phyloP scores from a whole-genome alignment of 1,139 yeast genomes.

The Magnusiomyces sp. region DNA sequence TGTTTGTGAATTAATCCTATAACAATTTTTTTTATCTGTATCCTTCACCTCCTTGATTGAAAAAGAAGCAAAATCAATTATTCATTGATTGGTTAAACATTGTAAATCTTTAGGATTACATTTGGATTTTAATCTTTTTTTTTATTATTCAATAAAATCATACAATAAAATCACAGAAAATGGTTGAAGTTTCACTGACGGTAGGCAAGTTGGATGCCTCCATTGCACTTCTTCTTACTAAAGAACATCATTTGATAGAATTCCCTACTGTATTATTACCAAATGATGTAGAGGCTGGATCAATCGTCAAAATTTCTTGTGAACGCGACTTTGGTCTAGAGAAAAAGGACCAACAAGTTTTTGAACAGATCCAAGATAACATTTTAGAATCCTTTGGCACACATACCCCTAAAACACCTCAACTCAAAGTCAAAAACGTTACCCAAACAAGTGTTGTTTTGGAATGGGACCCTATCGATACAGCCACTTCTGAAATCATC shows the following conservation, averaged over 20 bases:
- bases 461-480: conserved; percentile 82
- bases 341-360: conserved; percentile 46
- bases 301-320: conserved; percentile 81
- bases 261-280: conserved; percentile 92
- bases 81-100: too few species aligned
- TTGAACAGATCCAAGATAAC: conserved; percentile 61
- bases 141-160: background rate
- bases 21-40: too few species aligned
- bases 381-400: conserved; percentile 68
- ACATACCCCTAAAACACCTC: conserved; percentile 63
- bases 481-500: conserved; percentile 77
- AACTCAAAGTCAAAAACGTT: conserved; percentile 61
- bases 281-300: conserved; percentile 84
- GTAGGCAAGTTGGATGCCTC: conserved; percentile 97
- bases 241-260: conserved; percentile 90
- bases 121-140: too few species aligned
- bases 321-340: conserved; percentile 74
- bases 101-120: too few species aligned
- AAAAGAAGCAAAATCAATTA: too few species aligned
- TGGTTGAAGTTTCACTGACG: conserved; percentile 85
- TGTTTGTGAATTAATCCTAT: too few species aligned
- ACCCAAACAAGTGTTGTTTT: conserved; percentile 94
- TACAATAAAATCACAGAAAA: conserved; percentile 20
- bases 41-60: too few species aligned
- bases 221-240: conserved; percentile 77